Evolutionary conservation across 108 stramenopile species (phyloP), one percentile per base, ranked within the genome.

Genomic region (Skeletonema grethae): DNA sequence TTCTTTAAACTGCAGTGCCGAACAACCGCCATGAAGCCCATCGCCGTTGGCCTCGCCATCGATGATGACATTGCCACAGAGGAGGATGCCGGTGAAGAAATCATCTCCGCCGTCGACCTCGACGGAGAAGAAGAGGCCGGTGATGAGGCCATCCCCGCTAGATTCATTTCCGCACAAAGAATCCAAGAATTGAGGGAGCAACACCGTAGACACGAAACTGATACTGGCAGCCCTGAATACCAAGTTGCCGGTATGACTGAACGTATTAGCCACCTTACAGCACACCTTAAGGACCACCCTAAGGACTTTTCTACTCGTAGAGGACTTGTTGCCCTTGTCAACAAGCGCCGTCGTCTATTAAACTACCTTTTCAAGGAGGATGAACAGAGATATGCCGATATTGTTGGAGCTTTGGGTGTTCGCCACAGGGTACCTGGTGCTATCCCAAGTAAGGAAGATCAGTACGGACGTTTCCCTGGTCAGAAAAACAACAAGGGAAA

Each of bases 211-310:
- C 82, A 91, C 79, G 95, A 93, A 16, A 90, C 81, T 16, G 98
- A 98, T 73, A 88, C 88, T 10, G 98, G 98, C 66, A 85, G 82
- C 31, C 92, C 97, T 6, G 95, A 96, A 78, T 94, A 83, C 72
- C 97, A 97, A 80, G 89, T 98, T 43, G 98, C 98, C 10, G 89
- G 93, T 53, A 90, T 97, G 87, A 97, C 97, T 39, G 96, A 97
- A 77, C 90, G 95, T 59, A 97, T 98, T 75, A 57, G 82, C 50
- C 96, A 97, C 85, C 77, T 98, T 22, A 97, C 98, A 29, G 82
- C 87, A 64, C 98, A 98, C 84, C 75, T 97, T 65, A 84, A 92
- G 72, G 57, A 70, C 29, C 89, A 98, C 72, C 97, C 97, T 61
- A 95, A 97, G 68, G 98, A 99, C 84, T 96, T 93, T 76, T 90